Evolutionary conservation across 129 eudicot genomes (phyloP), one percentile per base, ranked within the genome.

Genomic region (Flaveria bidentis): DNA sequence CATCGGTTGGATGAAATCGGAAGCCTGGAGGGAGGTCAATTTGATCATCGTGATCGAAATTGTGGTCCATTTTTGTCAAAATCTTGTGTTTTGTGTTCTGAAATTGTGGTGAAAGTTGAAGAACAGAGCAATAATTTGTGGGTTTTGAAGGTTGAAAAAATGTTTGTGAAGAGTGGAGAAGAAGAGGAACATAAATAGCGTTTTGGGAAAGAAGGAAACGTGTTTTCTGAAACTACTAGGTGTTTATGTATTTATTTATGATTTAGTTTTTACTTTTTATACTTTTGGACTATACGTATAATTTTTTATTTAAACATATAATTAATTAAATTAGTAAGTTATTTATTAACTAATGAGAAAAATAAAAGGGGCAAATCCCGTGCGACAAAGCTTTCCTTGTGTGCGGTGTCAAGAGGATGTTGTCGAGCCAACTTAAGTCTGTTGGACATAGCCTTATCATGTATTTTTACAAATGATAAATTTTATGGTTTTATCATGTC

Each of bases 21-120:
- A 92, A 92, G 22, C 98, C 98, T 0, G 98, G 96, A 46, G 91
- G 97, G 81, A 89, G 82, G 22, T 85, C 93, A 36, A 87, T 80
- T 30, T 78, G 79, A 30, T 89, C 96, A 6, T 85, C 81, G 2
- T 62, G 71, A 72, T 77, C 69, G 46, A 64, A 69, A 41, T 18
- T 33, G 75, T 73, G 76, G 6, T 73, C 71, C 69, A 76, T 82
- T 57, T 67, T 16, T 16, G 16, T n/a, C 1, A 18, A 69, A 71
- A 16, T 26, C 23, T 13, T 51, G 3, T 50, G 78, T 10, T 11
- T 50, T 11, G 5, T 17, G 41, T 9, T 58, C 15, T 15, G 53
- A 64, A 70, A 16, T 25, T 16, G 9, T 11, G 15, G 30, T 47
- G 55, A 63, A 15, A 25, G 20, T 17, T 52, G 60, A 83, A 51